Evolutionary conservation across 345 rosid genomes (phyloP).

Genomic region (Jatropha curcas): DNA sequence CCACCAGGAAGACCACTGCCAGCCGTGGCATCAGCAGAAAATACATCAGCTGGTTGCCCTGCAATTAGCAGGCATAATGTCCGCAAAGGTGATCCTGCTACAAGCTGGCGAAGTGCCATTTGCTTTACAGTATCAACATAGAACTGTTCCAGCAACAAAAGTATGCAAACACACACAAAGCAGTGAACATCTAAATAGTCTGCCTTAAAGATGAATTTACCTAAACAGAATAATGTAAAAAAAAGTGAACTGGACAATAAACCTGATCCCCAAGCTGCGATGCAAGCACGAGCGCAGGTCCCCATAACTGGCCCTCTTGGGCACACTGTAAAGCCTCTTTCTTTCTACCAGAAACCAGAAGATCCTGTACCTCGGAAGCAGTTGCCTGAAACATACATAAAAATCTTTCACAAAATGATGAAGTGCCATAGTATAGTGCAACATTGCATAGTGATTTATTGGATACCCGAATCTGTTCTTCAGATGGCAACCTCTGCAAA

Average conservation of each 20-base stretch:
- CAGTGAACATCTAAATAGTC: neutral
- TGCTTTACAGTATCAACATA: conserved; percentile 88
- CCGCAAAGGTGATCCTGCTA: conserved; percentile 93
- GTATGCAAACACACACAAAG: conserved; percentile 1
- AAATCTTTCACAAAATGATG: conserved; percentile 21
- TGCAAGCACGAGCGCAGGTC: conserved; percentile 95
- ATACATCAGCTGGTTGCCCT: conserved; percentile 94
- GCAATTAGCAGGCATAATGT: conserved; percentile 96
- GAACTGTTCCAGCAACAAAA: conserved; percentile 54
- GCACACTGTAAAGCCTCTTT: conserved; percentile 80
- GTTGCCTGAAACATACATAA: conserved; percentile 59
- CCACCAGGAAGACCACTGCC: conserved; percentile 41
- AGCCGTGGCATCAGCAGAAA: conserved; percentile 45
- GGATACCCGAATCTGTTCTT: conserved; percentile 80
- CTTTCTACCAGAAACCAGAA: conserved; percentile 93
- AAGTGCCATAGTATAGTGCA: neutral
- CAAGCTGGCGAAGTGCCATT: conserved; percentile 93
- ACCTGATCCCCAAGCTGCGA: conserved; percentile 98
- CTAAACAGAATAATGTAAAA: conserved; percentile 1
- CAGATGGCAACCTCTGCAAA: conserved; percentile 81
- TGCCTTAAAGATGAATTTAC: conserved; percentile 17
- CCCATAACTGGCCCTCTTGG: conserved; percentile 97
- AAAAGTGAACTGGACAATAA: conserved; percentile 21
- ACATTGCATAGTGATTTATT: conserved; percentile 5
- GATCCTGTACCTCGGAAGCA: conserved; percentile 89